Evolutionary conservation across 331 rosid genomes (phyloP).

Genomic region (Telfairia occidentalis): DNA sequence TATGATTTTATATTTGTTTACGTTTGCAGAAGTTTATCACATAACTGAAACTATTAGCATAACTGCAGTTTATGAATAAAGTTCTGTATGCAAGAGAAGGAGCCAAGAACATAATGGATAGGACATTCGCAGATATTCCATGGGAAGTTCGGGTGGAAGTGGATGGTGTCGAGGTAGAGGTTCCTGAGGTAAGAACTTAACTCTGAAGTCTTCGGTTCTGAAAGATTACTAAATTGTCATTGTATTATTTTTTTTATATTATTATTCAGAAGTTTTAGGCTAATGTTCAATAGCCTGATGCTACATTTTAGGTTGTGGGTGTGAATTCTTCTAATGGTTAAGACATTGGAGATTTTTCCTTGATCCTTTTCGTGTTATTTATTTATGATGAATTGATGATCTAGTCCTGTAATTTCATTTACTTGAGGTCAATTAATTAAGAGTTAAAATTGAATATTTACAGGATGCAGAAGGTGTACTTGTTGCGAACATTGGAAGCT

Average conservation of each 20-base stretch:
- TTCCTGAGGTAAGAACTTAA: constrained; percentile 70
- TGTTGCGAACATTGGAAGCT: constrained; percentile 98
- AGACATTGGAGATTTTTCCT: neutral
- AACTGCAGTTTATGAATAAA: constrained; percentile 96
- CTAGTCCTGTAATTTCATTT: neutral
- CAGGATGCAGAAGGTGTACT: constrained; percentile 99
- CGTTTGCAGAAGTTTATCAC: neutral
- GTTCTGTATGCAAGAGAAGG: constrained; percentile 99
- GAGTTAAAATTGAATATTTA: constrained; percentile 4
- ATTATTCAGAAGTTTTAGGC: neutral
- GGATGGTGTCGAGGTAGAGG: constrained; percentile 95
- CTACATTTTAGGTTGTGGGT: neutral
- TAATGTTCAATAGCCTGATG: neutral
- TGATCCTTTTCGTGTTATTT: neutral
- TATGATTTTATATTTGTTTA: neutral
- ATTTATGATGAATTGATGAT: neutral
- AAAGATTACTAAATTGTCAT: neutral
- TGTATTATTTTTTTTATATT: neutral
- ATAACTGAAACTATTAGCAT: constrained; percentile 12
- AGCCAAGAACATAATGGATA: constrained; percentile 89
- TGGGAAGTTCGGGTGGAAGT: constrained; percentile 88
- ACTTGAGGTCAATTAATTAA: neutral
- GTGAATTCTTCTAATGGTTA: neutral
- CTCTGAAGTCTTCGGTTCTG: neutral
- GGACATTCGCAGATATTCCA: constrained; percentile 88